These are phyloP conservation scores for Suillus paluster DNA, from an alignment of 768 basidiomycete species.

Conservation along the genomic window DNA sequence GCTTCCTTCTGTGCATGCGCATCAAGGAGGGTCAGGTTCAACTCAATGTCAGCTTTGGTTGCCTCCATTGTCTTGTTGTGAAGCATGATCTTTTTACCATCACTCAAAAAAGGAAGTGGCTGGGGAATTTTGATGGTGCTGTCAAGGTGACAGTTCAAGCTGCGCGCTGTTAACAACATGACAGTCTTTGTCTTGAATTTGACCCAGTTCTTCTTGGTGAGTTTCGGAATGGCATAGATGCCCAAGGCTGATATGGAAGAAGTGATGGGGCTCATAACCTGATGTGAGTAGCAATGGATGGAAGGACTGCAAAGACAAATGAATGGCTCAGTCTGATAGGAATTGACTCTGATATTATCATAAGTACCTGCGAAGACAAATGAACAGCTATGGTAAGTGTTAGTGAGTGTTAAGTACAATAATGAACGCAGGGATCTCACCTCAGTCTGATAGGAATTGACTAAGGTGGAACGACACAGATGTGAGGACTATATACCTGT, in stretches of 20 bases:
- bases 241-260: background rate
- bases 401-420: too few relatives aligned
- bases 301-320: too few relatives aligned
- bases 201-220: slow-evolving; percentile 12
- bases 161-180: background rate
- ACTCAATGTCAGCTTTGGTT: background rate
- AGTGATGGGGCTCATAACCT: background rate
- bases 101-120: background rate
- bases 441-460: too few relatives aligned
- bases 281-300: too few relatives aligned
- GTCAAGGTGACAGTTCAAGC: slow-evolving; percentile 1
- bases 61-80: background rate
- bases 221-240: slow-evolving; percentile 10
- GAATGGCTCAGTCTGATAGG: too few relatives aligned
- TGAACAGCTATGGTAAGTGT: too few relatives aligned
- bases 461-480: too few relatives aligned
- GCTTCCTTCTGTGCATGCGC: slow-evolving; percentile 7
- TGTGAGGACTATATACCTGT: too few relatives aligned
- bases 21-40: background rate
- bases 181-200: slow-evolving; percentile 10
- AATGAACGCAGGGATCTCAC: too few relatives aligned
- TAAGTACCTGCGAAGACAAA: too few relatives aligned
- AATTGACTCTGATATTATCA: too few relatives aligned
- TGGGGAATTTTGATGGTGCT: slow-evolving; percentile 9
- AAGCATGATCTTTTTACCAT: slow-evolving; percentile 5